phyloP scores from a whole-genome alignment of 768 basidiomycete genomes.

The Amanita pallidorosea region DNA sequence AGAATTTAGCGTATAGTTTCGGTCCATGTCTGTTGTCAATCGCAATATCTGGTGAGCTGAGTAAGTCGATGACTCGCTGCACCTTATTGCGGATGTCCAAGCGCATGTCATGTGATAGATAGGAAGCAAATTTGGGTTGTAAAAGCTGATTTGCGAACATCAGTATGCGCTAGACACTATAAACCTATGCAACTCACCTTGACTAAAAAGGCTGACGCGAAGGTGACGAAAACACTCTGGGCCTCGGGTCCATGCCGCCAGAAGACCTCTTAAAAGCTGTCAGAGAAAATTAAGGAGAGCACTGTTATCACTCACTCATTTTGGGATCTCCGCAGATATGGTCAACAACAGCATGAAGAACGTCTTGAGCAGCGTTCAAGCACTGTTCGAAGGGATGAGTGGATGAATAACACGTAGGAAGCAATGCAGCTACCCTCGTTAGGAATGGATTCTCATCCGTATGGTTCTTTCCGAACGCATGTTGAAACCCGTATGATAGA shows the following conservation, averaged over 20 bases:
- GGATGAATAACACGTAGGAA: slow-evolving; percentile 7
- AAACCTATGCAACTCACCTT: slow-evolving; percentile 35
- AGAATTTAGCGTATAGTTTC: slow-evolving; percentile 70
- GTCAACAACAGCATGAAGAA: slow-evolving; percentile 50
- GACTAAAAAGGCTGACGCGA: slow-evolving; percentile 74
- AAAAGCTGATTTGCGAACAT: slow-evolving; percentile 37
- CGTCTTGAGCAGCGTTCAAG: slow-evolving; percentile 52
- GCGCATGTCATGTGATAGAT: slow-evolving; percentile 48
- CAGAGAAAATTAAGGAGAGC: slow-evolving; percentile 3
- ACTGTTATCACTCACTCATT: slow-evolving; percentile 24
- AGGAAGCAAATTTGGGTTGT: slow-evolving; percentile 60
- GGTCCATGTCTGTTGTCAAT: slow-evolving; percentile 79
- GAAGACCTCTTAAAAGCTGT: slow-evolving; percentile 30
- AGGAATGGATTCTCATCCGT: slow-evolving; percentile 59
- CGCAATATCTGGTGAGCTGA: slow-evolving; percentile 59
- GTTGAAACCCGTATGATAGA: slow-evolving; percentile 70
- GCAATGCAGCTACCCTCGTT: slow-evolving; percentile 34
- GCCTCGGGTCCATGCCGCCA: slow-evolving; percentile 71
- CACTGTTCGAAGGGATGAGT: slow-evolving; percentile 31
- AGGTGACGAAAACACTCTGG: slow-evolving; percentile 70
- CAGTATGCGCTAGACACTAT: background rate
- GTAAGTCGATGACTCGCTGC: slow-evolving; percentile 53
- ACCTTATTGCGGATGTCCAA: slow-evolving; percentile 53
- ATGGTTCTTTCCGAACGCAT: slow-evolving; percentile 53
- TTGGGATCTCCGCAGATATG: slow-evolving; percentile 43